Percentiles rank a stretch among this genome's conserved stretches.
Evolutionary conservation across 1,139 yeast genomes (phyloP).

Genomic region (Saccharomyces hybrid): DNA sequence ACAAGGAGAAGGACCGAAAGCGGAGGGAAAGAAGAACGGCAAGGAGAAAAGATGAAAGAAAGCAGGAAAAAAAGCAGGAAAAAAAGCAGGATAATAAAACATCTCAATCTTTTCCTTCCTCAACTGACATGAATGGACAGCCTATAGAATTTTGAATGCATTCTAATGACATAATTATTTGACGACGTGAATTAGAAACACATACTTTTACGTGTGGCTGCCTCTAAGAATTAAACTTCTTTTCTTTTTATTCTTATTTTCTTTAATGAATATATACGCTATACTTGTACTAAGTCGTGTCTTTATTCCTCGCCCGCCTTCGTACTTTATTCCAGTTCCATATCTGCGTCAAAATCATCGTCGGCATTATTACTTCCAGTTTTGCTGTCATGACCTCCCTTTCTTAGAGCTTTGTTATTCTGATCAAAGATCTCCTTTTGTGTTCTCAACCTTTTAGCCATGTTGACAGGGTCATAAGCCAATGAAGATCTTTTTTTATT

Average conservation of each 20-base stretch:
- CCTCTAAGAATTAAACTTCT: neutral
- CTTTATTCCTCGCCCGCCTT: neutral
- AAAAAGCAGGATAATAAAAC: neutral
- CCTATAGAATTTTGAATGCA: neutral
- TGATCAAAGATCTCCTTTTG: slow-evolving; percentile 5
- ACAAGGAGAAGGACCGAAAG: slow-evolving; percentile 1
- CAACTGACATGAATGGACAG: neutral
- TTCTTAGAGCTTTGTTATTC: neutral
- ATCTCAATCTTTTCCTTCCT: neutral
- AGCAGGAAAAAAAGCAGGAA: neutral
- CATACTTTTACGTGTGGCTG: neutral
- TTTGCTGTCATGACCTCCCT: neutral
- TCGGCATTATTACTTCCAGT: neutral
- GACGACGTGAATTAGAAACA: neutral
- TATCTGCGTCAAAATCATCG: slow-evolving; percentile 10
- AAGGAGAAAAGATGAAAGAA: neutral
- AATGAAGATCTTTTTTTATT: slow-evolving; percentile 17
- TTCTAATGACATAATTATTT: neutral
- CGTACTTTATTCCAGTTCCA: slow-evolving; percentile 13
- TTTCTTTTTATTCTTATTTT: neutral
- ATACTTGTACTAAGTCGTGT: neutral
- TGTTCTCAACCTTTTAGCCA: slow-evolving; percentile 11
- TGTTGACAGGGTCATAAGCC: slow-evolving; percentile 8
- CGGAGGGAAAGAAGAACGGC: slow-evolving; percentile 1
- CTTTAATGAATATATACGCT: neutral